phyloP scores from a whole-genome alignment of 495 filamentous ascomycete genomes.

The Aspergillus diversus region DNA sequence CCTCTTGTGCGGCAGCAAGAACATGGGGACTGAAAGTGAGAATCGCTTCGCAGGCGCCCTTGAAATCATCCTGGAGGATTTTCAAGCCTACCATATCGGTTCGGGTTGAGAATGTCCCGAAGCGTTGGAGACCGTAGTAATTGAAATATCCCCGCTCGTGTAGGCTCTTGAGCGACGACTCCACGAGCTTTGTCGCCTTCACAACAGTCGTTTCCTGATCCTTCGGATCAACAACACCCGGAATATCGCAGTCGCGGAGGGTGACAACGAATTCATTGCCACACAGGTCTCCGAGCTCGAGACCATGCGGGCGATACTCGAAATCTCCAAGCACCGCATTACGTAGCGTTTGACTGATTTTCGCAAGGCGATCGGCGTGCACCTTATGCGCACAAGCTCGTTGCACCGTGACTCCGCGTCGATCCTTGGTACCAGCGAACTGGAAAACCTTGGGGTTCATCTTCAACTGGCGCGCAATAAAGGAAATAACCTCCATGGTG shows the following conservation, averaged over 20 bases:
- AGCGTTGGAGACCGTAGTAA: constrained; percentile 94
- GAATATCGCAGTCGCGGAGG: constrained; percentile 76
- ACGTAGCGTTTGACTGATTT: constrained; percentile 63
- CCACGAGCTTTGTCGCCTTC: constrained; percentile 58
- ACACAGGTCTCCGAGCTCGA: constrained; percentile 78
- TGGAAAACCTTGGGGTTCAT: constrained; percentile 71
- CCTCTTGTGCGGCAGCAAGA: constrained; percentile 49
- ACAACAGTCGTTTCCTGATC: constrained; percentile 39
- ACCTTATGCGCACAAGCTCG: constrained; percentile 73
- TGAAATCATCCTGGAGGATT: constrained; percentile 78
- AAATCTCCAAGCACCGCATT: constrained; percentile 75
- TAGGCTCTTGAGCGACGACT: constrained; percentile 56
- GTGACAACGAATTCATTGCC: constrained; percentile 95
- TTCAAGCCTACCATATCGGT: constrained; percentile 83
- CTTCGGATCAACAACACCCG: constrained; percentile 48
- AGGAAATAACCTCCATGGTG: constrained; percentile 88
- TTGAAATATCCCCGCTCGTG: constrained; percentile 82
- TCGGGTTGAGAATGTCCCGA: constrained; percentile 79
- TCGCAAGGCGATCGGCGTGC: constrained; percentile 62
- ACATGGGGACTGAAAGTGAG: constrained; percentile 63
- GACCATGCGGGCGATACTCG: constrained; percentile 65
- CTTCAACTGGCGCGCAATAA: constrained; percentile 68
- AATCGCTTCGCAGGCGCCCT: constrained; percentile 75
- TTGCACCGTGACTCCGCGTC: constrained; percentile 85
- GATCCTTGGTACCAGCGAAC: constrained; percentile 94